A percentile compares a stretch with the other conserved stretches of the same genome.
Conservation (phyloP, 768 basidiomycete genomes). For the Hericium erinaceus region DNA sequence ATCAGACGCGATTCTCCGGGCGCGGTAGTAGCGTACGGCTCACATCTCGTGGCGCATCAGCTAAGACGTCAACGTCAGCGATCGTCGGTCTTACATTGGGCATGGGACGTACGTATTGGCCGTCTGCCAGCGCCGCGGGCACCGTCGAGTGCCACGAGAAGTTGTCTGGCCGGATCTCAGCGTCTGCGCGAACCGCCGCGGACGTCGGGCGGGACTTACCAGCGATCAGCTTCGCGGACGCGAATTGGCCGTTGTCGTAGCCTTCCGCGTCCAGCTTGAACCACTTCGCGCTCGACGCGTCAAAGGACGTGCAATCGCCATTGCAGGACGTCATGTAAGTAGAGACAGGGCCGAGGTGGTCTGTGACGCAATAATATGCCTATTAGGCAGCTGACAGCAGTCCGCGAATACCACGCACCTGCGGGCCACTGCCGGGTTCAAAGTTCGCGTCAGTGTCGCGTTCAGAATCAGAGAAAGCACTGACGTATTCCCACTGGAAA, state of each 20-base stretch:
- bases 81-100: neutral
- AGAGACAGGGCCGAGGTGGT: conserved; percentile 40
- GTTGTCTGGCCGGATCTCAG: conserved; percentile 18
- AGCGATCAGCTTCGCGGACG: conserved; percentile 32
- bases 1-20: neutral
- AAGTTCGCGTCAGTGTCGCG: neutral
- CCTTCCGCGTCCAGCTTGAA: conserved; percentile 42
- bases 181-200: too few species aligned
- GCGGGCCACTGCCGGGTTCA: conserved; percentile 17
- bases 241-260: conserved; percentile 34
- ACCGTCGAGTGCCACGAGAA: conserved; percentile 35
- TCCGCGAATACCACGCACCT: conserved; percentile 3
- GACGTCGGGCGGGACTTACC: conserved; percentile 20
- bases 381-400: neutral
- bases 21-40: neutral
- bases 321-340: conserved; percentile 46
- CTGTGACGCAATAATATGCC: conserved; percentile 15
- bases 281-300: conserved; percentile 32
- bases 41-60: conserved; percentile 42
- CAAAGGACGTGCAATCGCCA: conserved; percentile 27
- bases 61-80: conserved; percentile 18
- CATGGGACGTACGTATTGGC: conserved; percentile 38
- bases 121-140: conserved; percentile 31
- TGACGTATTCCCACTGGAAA: conserved; percentile 35
- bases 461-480: neutral